phyloP scores from a whole-genome alignment of 1,139 yeast genomes.

The Candida tetrigidarum region DNA sequence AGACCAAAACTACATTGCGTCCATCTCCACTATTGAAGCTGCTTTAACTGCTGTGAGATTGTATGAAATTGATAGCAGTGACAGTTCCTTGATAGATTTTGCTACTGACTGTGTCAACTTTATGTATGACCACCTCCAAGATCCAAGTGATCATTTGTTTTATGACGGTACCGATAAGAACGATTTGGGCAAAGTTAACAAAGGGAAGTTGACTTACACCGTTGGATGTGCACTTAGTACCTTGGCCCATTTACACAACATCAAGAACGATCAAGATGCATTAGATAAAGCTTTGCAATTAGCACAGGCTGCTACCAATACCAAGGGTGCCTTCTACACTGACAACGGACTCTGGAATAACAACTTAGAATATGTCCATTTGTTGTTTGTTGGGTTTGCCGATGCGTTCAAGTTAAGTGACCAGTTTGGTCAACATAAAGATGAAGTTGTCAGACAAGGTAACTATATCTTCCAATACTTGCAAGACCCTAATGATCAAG shows the following conservation, averaged over 20 bases:
- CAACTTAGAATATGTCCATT: slow-evolving; percentile 26
- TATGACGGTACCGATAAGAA: slow-evolving; percentile 32
- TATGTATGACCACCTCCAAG: slow-evolving; percentile 32
- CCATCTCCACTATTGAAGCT: slow-evolving; percentile 38
- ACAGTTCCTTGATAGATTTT: slow-evolving; percentile 23
- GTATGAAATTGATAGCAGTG: slow-evolving; percentile 22
- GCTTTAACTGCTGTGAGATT: slow-evolving; percentile 39
- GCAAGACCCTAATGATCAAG: slow-evolving; percentile 26
- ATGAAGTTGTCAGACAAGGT: slow-evolving; percentile 28
- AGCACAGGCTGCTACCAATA: slow-evolving; percentile 23
- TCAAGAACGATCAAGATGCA: slow-evolving; percentile 19
- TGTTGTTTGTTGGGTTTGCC: slow-evolving; percentile 28
- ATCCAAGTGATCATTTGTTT: slow-evolving; percentile 31
- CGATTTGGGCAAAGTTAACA: slow-evolving; percentile 25
- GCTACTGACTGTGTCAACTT: slow-evolving; percentile 28
- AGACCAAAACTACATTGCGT: slow-evolving; percentile 33
- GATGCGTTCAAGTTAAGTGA: slow-evolving; percentile 23
- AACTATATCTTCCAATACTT: slow-evolving; percentile 24
- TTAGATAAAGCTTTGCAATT: slow-evolving; percentile 21
- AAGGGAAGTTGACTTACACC: slow-evolving; percentile 42
- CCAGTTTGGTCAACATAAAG: slow-evolving; percentile 17
- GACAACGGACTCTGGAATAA: slow-evolving; percentile 29
- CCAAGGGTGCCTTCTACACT: slow-evolving; percentile 28
- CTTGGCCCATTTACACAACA: slow-evolving; percentile 28
- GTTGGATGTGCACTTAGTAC: slow-evolving; percentile 39